Conservation (phyloP, 2,329 filamentous ascomycete genomes). For the Fusarium pseudocircinatum region DNA sequence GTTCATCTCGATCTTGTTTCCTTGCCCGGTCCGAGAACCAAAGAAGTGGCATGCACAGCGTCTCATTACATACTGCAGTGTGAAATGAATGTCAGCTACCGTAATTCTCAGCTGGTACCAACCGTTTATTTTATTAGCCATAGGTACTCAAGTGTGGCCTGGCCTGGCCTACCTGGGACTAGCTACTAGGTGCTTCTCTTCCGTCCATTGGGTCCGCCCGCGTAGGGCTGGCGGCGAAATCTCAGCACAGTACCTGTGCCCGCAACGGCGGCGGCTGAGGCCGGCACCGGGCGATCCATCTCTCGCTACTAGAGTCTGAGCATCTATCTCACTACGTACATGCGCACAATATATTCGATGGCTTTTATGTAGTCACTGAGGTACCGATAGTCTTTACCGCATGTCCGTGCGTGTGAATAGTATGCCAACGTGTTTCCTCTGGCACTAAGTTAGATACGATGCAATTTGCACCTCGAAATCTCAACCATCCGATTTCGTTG, state of each 20-base stretch:
- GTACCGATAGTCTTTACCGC: neutral
- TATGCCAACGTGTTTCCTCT: neutral
- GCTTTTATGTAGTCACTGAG: neutral
- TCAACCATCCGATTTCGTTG: neutral
- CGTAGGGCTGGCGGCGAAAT: conserved; percentile 29
- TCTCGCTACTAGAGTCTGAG: conserved; percentile 1
- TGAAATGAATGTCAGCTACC: neutral
- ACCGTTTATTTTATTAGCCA: neutral
- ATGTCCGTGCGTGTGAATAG: neutral
- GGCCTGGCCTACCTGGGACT: neutral
- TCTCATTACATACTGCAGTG: neutral
- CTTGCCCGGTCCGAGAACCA: neutral
- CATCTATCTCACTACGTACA: conserved; percentile 3
- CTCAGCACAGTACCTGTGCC: neutral
- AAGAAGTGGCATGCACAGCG: neutral
- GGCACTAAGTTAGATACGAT: neutral
- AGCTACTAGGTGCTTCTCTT: neutral
- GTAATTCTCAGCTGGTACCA: neutral
- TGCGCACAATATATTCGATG: neutral
- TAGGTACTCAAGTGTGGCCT: too few relatives aligned
- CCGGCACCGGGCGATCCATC: conserved; percentile 24
- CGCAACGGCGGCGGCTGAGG: conserved; percentile 30
- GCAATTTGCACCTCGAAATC: neutral
- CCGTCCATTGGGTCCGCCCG: conserved; percentile 2
- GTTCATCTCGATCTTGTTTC: neutral